A percentile compares a stretch with the other conserved stretches of the same genome.
Conservation (phyloP, 2,329 filamentous ascomycete species). For the Phialophora macrospora region DNA sequence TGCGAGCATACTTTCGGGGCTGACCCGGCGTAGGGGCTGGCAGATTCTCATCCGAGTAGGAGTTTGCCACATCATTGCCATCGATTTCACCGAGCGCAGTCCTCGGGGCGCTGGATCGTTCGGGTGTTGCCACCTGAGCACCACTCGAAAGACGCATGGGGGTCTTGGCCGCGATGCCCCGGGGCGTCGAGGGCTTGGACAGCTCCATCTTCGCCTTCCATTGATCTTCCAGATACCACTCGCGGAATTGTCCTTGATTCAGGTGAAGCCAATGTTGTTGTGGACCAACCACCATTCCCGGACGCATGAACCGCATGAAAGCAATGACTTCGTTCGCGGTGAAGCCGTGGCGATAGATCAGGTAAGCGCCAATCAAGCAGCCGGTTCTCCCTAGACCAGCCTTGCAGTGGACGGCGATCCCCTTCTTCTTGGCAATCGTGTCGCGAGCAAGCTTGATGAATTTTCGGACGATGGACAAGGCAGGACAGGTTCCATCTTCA, state of each 20-base stretch:
- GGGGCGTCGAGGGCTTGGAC: conserved; percentile 61
- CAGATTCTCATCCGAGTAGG: conserved; percentile 84
- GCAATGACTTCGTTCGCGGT: conserved; percentile 97
- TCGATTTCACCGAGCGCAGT: conserved; percentile 94
- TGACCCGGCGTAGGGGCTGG: conserved; percentile 95
- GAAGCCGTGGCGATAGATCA: conserved; percentile 97
- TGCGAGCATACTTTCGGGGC: conserved; percentile 82
- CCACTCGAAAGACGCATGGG: conserved; percentile 65
- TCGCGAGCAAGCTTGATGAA: conserved; percentile 95
- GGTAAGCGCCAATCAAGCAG: conserved; percentile 93
- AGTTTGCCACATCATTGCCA: conserved; percentile 66
- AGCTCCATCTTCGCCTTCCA: conserved; percentile 81
- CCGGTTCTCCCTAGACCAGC: conserved; percentile 93
- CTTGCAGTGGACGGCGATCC: conserved; percentile 98
- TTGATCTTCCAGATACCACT: conserved; percentile 87
- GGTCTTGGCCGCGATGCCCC: conserved; percentile 60
- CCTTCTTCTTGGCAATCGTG: conserved; percentile 90
- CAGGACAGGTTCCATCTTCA: conserved; percentile 94
- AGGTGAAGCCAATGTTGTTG: conserved; percentile 99
- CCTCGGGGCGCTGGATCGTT: conserved; percentile 60
- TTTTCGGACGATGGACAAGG: conserved; percentile 83
- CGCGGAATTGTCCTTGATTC: conserved; percentile 95
- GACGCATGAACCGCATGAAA: conserved; percentile 98
- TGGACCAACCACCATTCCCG: conserved; percentile 97
- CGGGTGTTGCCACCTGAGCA: conserved; percentile 78